Base-by-base conservation (phyloP, 768 basidiomycete genomes). In the Pleurotus giganteus region DNA sequence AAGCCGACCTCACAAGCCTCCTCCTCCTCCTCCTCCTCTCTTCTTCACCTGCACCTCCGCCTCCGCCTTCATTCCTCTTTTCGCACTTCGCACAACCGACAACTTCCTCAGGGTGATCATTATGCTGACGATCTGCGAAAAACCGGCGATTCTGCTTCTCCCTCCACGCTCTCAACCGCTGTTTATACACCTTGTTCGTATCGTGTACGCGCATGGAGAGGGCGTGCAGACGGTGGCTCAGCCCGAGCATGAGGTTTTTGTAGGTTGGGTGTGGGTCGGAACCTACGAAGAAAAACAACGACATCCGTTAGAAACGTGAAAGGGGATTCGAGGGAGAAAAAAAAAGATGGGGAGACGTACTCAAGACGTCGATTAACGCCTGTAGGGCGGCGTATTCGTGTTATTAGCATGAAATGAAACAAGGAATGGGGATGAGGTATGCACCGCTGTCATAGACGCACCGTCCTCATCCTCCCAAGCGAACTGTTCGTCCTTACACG, bases 381-480 rank as follows among this genome's bases (percentile, higher is more conserved):
- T 50, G 19, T 36, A 36, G 34, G 11, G n/a, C 2, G 34, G 34
- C 9, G 3, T 11, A n/a, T 11, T 36, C 34, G 34, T n/a, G 34
- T 36, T 2, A 36, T 9, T 36, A 7, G 39, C 15, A 41, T 15
- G 39, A 19, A 41, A 11, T 11, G 39, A 2, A 41, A 17, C 13
- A 12, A 41, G 9, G 9, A 41, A 17, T 41, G 19, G 29, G 19
- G 32, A 24, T 46, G 21, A 23, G 32, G 49, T 7, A 27, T 63
- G 31, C 55, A 70, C 69, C 59, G 68, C 63, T 0, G 75, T 74
- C 73, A 76, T 74, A 0, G 74, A 74, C 0, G 60, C 57, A 1
- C 75, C 75, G 44, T 69, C 60, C 0, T 43, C 52, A 47, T 67
- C 69, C 29, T 74, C 71, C 73, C 73, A 75, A 12, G 74, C 65